Base-by-base conservation (phyloP, 495 filamentous ascomycete species). In the Tuber microsphaerosporum region DNA sequence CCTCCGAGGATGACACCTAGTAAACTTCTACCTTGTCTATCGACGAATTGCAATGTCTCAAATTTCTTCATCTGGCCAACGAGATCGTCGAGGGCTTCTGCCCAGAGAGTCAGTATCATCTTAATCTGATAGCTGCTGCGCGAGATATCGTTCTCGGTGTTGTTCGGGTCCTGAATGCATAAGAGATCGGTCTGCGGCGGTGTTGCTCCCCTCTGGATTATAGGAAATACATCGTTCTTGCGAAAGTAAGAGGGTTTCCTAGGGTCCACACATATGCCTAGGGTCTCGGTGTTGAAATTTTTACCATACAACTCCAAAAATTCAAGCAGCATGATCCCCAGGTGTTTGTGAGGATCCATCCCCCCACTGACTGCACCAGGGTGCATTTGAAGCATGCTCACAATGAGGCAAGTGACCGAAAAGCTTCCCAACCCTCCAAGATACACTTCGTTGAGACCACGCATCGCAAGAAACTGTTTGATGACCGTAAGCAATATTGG, bases 351-450 rank as follows among this genome's bases (percentile, higher is more conserved):
- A 1, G 88, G 86, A 37, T 87, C 82, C 79, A 91, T 83, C 42
- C 87, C 85, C 20, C 87, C 84, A 73, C 85, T 87, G 72, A 90
- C 88, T 3, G 91, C 83, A 70, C 90, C 86, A 6, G 93, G 92
- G 85, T 91, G 87, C 74, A 90, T 88, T 79, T 97, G 91, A 22
- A 98, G 84, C 78, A 97, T 85, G 83, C 90, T 93, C 71, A 93
- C 90, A n/a, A 97, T 92, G 65, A 99, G 87, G 85, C 96, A 99
- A 61, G 91, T 97, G 72, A 97, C 91, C 1, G 93, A 91, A 81
- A 98, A 97, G 1, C 94, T 94, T 46, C 95, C 96, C n/a, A 99
- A 87, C 0, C 96, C 96, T 74, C 96, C 96, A 68, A 88, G 90
- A 31, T 90, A 89, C 3, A 96, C 93, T 82, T 99, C 95, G 77